phyloP scores from a whole-genome alignment of 495 filamentous ascomycete species.

The Cairneyella variabilis region DNA sequence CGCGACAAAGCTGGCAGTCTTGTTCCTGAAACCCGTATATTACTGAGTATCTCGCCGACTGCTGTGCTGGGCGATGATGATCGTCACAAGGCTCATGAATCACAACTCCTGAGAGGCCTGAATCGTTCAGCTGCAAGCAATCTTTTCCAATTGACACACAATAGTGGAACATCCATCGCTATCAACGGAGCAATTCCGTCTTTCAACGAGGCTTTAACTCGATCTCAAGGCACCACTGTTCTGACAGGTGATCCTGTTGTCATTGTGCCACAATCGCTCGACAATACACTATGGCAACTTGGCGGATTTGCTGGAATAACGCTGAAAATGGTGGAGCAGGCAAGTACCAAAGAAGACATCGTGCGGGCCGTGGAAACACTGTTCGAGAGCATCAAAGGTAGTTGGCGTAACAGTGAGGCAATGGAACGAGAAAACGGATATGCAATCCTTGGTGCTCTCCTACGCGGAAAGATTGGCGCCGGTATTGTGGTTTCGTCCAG shows the following conservation, averaged over 20 bases:
- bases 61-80: slow-evolving; percentile 76
- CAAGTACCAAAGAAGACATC: slow-evolving; percentile 61
- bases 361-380: slow-evolving; percentile 78
- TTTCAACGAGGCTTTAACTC: slow-evolving; percentile 81
- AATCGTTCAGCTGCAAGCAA: slow-evolving; percentile 70
- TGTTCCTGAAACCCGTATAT: slow-evolving; percentile 74
- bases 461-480: slow-evolving; percentile 72
- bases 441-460: slow-evolving; percentile 71
- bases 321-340: slow-evolving; percentile 75
- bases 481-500: slow-evolving; percentile 38
- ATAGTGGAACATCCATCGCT: slow-evolving; percentile 72
- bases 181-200: slow-evolving; percentile 86
- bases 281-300: slow-evolving; percentile 89
- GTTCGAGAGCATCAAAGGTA: slow-evolving; percentile 77
- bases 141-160: slow-evolving; percentile 65
- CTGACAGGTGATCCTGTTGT: slow-evolving; percentile 84
- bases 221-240: slow-evolving; percentile 72
- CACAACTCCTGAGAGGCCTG: slow-evolving; percentile 69
- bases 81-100: slow-evolving; percentile 62
- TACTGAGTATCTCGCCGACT: slow-evolving; percentile 78
- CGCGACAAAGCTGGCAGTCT: slow-evolving; percentile 75
- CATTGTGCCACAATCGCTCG: slow-evolving; percentile 72
- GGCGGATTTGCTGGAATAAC: slow-evolving; percentile 82
- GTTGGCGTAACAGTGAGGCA: slow-evolving; percentile 96
- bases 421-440: slow-evolving; percentile 97